Conservation (phyloP, 768 basidiomycete species). For the Lentinula detonsa region DNA sequence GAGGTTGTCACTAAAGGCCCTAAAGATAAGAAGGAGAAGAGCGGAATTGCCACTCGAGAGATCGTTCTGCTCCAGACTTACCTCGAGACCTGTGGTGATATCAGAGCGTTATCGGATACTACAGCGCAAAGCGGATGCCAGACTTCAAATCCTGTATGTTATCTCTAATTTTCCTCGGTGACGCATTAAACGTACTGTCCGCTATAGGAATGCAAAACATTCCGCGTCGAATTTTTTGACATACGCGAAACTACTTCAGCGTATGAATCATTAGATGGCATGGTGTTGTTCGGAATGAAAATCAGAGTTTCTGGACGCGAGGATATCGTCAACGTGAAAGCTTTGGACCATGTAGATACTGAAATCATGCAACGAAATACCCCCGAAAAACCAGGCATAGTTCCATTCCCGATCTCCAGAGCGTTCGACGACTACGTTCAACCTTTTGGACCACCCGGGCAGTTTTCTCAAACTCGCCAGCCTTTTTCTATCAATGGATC, state of each 20-base stretch:
- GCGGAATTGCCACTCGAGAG: conserved; percentile 1
- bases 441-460: conserved; percentile 18
- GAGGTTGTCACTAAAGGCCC: conserved; percentile 8
- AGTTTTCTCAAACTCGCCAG: conserved; percentile 28
- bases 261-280: conserved; percentile 40
- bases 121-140: conserved; percentile 11
- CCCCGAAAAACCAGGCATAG: conserved; percentile 5
- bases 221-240: conserved; percentile 65
- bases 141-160: conserved; percentile 15
- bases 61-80: conserved; percentile 21
- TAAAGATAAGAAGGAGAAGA: neutral
- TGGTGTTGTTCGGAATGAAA: conserved; percentile 45
- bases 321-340: neutral
- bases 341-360: neutral
- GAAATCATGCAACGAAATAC: neutral
- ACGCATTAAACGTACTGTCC: neutral
- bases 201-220: conserved; percentile 24
- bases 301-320: conserved; percentile 37
- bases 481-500: conserved; percentile 19
- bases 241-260: conserved; percentile 51
- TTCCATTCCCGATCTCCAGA: conserved; percentile 13
- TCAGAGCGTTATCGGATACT: conserved; percentile 22
- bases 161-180: neutral
- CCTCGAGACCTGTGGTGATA: conserved; percentile 28
- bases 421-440: conserved; percentile 4